These are phyloP conservation scores for Erythrophleum ivorense DNA, from an alignment of 331 rosid species.

Conservation along the genomic window DNA sequence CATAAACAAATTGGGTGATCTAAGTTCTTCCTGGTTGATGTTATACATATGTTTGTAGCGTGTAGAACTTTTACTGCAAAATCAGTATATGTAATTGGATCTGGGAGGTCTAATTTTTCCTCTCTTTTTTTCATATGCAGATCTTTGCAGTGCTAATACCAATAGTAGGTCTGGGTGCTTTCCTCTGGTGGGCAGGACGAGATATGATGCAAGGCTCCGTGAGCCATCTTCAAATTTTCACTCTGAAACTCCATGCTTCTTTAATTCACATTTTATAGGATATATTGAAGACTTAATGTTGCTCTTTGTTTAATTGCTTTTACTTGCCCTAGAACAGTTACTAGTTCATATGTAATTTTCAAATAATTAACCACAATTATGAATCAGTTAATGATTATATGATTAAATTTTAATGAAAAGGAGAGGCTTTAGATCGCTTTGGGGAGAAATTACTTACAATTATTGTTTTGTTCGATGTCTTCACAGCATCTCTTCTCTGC, in stretches of 20 bases:
- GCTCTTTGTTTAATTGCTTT: constrained; percentile 19
- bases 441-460: neutral
- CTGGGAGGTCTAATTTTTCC: constrained; percentile 26
- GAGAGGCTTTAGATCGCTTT: neutral
- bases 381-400: neutral
- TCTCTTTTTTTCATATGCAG: constrained; percentile 51
- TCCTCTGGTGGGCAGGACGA: constrained; percentile 97
- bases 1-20: neutral
- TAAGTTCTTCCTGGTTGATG: constrained; percentile 15
- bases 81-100: constrained; percentile 19
- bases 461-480: neutral
- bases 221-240: constrained; percentile 46
- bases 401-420: neutral
- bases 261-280: constrained; percentile 8
- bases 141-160: constrained; percentile 80
- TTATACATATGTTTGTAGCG: neutral
- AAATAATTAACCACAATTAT: neutral
- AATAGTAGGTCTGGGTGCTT: constrained; percentile 86
- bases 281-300: neutral
- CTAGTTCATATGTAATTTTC: neutral
- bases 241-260: constrained; percentile 34
- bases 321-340: neutral
- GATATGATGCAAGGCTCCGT: constrained; percentile 92
- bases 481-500: neutral
- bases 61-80: neutral